A percentile compares a stretch with the other conserved stretches of the same genome.
phyloP scores from a whole-genome alignment of 352 stramenopile genomes.

The Globisporangium lucens region DNA sequence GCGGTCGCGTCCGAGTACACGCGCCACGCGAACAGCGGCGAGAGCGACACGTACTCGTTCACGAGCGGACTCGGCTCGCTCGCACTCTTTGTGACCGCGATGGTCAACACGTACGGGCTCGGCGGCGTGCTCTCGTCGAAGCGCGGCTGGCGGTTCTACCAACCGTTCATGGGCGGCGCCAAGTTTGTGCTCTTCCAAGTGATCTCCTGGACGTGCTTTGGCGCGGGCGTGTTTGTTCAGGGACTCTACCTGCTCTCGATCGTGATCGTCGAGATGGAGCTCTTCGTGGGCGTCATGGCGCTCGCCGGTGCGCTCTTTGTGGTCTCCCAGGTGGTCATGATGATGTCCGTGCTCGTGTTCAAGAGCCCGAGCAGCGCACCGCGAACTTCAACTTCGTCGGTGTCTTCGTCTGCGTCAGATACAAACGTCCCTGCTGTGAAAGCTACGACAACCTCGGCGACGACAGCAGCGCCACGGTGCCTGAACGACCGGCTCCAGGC shows the following conservation, averaged over 20 bases:
- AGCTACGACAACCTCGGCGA: conserved; percentile 3
- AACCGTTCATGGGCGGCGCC: conserved; percentile 75
- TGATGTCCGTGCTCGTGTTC: conserved; percentile 80
- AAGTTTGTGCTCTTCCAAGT: conserved; percentile 75
- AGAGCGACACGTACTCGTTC: conserved; percentile 44
- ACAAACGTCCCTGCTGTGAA: neutral
- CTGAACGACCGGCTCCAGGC: conserved; percentile 34
- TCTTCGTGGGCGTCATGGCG: conserved; percentile 74
- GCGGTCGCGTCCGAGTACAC: conserved; percentile 57
- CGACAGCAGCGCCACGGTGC: neutral
- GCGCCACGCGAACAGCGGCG: conserved; percentile 22
- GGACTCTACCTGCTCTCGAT: conserved; percentile 75
- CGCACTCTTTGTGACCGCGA: conserved; percentile 63
- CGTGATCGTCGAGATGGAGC: conserved; percentile 71
- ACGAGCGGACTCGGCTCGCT: conserved; percentile 58
- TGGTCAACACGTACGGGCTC: conserved; percentile 84
- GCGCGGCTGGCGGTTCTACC: conserved; percentile 80
- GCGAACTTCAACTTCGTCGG: conserved; percentile 12
- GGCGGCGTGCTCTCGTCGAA: conserved; percentile 69
- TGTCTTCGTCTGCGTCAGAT: neutral
- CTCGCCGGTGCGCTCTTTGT: conserved; percentile 60
- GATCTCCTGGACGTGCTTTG: conserved; percentile 80
- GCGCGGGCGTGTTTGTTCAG: conserved; percentile 62
- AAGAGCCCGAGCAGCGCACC: conserved; percentile 10
- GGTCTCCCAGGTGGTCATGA: conserved; percentile 74